Evolutionary conservation across 108 stramenopile species (phyloP), one percentile per base, ranked within the genome.

Genomic region (Stephanodiscus triporus): DNA sequence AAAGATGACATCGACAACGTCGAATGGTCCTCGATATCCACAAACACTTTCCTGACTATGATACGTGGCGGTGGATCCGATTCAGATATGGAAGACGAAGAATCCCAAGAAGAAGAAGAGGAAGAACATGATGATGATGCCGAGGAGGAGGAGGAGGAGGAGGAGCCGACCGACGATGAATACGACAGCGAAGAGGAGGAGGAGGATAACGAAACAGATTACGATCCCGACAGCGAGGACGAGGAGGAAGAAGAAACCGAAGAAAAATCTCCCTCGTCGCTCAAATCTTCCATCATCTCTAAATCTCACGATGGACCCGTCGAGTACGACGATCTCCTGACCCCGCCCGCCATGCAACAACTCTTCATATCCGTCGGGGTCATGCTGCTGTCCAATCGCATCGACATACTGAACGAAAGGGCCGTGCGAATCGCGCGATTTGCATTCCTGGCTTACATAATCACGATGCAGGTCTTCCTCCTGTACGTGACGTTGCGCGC

Each of bases 401-500:
- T 91, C 19, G 86, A 90, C 68, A 66, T 93, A 23, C 81, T 74
- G 48, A 69, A 79, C 32, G 80, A 85, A 11, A 67, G 22, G 11
- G 77, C 83, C 11, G 88, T 90, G 26, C 63, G 75, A 42, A 51
- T 87, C 55, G 63, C 83, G 20, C 77, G 91, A 34, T 75, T 87
- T 48, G 66, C 76, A 11, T 93, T 87, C 47, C 56, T 93, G 17
- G 78, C 81, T 0, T 88, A 88, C 51, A 26, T 90, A 11, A 29
- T 88, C 20, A 1, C 67, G 22, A 57, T 82, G 55, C 91, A 92
- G 66, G 17, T 84, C 7, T 95, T 95, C 65, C 66, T 95, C 34
- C 50, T 90, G 10, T 92, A 90, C 65, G 90, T 68, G 8, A 86
- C 86, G 29, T 45, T 86, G 19, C 67, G 63, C 68, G 94, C 90